A percentile compares a stretch with the other conserved stretches of the same genome.
phyloP scores from a whole-genome alignment of 306 rosid species.

The Cucurbita pepo region DNA sequence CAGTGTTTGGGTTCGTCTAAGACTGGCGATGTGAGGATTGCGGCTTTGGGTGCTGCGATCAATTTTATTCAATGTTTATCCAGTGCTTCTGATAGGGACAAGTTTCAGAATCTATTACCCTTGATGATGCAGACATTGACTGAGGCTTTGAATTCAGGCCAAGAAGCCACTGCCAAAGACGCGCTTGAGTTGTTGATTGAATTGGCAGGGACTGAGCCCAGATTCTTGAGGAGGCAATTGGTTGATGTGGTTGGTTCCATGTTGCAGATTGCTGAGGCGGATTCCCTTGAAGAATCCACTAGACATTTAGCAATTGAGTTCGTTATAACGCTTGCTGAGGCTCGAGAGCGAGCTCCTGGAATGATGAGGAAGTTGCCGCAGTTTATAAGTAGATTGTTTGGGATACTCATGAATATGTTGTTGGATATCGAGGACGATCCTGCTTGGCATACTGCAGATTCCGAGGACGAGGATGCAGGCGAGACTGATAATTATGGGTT shows the following conservation, averaged over 20 bases:
- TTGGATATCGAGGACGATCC: constrained; percentile 85
- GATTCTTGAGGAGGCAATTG: constrained; percentile 77
- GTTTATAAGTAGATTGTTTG: constrained; percentile 74
- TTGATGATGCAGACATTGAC: constrained; percentile 88
- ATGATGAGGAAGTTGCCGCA: constrained; percentile 98
- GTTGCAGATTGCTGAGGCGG: constrained; percentile 88
- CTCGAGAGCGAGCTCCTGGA: constrained; percentile 88
- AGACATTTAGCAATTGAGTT: constrained; percentile 88
- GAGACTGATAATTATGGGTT: constrained; percentile 77
- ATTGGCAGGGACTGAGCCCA: constrained; percentile 78
- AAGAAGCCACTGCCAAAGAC: constrained; percentile 88
- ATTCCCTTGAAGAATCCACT: constrained; percentile 75
- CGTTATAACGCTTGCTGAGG: constrained; percentile 86
- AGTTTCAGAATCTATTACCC: constrained; percentile 83
- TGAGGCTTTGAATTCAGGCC: constrained; percentile 71
- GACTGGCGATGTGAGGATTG: constrained; percentile 58
- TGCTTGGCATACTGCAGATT: constrained; percentile 73
- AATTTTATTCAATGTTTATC: constrained; percentile 85
- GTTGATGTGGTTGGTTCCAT: constrained; percentile 82
- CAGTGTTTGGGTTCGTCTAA: constrained; percentile 39
- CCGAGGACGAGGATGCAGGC: constrained; percentile 84
- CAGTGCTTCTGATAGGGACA: constrained; percentile 56
- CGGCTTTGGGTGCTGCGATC: constrained; percentile 80
- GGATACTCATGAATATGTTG: constrained; percentile 73
- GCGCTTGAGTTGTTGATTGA: constrained; percentile 85